phyloP scores from a whole-genome alignment of 345 rosid genomes.

The Bruguiera sexangula region DNA sequence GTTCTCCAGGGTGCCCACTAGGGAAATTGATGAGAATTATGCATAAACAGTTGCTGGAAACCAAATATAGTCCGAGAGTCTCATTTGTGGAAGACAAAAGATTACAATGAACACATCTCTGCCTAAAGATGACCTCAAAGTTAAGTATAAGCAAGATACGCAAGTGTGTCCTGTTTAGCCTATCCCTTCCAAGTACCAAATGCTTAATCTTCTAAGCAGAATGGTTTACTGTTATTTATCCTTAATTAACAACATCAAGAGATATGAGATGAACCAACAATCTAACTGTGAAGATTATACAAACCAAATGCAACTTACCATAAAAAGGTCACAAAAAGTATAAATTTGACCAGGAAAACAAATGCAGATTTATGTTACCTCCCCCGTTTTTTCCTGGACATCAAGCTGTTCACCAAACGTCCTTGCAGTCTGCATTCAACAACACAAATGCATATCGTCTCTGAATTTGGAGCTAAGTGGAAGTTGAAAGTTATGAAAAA shows the following conservation, averaged over 20 bases:
- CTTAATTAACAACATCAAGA: too few species aligned
- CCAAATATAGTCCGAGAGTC: too few species aligned
- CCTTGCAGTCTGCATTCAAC: constrained; percentile 43
- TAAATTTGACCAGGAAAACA: not conserved
- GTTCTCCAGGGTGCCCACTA: not conserved
- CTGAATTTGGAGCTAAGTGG: not conserved
- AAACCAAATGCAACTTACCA: constrained; percentile 3
- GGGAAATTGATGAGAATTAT: not conserved
- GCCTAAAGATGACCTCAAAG: not conserved
- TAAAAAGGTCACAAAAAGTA: not conserved
- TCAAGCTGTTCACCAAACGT: constrained; percentile 39
- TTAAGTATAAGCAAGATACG: not conserved
- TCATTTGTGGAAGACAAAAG: not conserved
- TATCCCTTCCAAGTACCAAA: not conserved
- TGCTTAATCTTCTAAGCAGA: not conserved
- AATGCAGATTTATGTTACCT: constrained; percentile 39
- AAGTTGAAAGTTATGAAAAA: too few species aligned
- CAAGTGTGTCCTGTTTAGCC: not conserved
- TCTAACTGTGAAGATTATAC: too few species aligned
- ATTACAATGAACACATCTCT: not conserved
- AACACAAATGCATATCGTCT: constrained; percentile 16
- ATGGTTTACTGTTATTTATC: too few species aligned
- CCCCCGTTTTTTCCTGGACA: constrained; percentile 45
- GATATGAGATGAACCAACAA: too few species aligned
- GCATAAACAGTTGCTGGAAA: not conserved